These are phyloP conservation scores for Zychaea mexicana DNA, from an alignment of 371 early-diverging fungal genomes.

Conservation along the genomic window DNA sequence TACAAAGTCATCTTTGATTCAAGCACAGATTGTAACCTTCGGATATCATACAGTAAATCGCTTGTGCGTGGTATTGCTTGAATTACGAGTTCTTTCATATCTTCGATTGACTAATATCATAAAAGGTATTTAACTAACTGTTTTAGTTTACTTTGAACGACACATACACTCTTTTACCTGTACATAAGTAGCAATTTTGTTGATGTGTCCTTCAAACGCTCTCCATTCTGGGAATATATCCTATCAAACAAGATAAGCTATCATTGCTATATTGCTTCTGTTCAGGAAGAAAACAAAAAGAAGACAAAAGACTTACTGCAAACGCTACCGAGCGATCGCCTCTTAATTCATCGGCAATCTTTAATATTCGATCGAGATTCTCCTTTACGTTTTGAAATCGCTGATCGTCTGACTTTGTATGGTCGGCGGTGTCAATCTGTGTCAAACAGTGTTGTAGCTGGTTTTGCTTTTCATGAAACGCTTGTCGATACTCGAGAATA, in stretches of 20 bases:
- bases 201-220: conserved; percentile 31
- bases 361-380: conserved; percentile 27
- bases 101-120: conserved; percentile 40
- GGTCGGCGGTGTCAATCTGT: conserved; percentile 22
- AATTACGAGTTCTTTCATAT: conserved; percentile 37
- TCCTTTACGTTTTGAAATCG: conserved; percentile 29
- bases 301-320: conserved; percentile 19
- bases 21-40: conserved; percentile 28
- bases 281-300: background rate
- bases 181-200: conserved; percentile 35
- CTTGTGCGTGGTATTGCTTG: conserved; percentile 33
- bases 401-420: conserved; percentile 18
- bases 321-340: conserved; percentile 36
- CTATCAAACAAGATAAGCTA: too few relatives aligned
- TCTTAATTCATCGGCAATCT: conserved; percentile 37
- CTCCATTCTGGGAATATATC: conserved; percentile 49
- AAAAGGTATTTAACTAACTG: too few relatives aligned
- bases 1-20: conserved; percentile 34
- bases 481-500: conserved; percentile 14
- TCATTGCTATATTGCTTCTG: background rate
- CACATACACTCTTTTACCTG: conserved; percentile 26
- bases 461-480: conserved; percentile 21
- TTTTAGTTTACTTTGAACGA: background rate
- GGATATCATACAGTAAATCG: conserved; percentile 41
- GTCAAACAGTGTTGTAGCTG: conserved; percentile 24